A percentile compares a stretch with the other conserved stretches of the same genome.
Conservation (phyloP, 2,329 filamentous ascomycete species). For the Mycogone perniciosa region DNA sequence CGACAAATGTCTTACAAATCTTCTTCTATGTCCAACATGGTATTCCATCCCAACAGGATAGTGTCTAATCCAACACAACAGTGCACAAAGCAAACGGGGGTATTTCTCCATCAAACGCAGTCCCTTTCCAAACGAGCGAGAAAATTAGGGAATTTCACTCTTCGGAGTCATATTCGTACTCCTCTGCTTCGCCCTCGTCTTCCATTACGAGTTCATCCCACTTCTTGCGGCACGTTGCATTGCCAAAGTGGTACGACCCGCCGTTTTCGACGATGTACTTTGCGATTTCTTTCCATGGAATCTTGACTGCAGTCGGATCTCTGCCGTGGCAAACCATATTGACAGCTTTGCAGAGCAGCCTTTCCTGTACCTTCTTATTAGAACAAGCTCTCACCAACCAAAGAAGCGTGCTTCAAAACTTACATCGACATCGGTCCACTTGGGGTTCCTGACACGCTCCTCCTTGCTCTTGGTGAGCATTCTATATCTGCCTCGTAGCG, state of each 20-base stretch:
- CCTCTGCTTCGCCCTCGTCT: not conserved
- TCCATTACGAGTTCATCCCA: constrained; percentile 38
- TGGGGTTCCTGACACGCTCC: constrained; percentile 57
- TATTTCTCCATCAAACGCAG: not conserved
- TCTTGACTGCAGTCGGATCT: constrained; percentile 29
- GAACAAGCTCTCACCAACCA: not conserved
- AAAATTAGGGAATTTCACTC: not conserved
- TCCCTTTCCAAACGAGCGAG: not conserved
- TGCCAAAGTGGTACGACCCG: constrained; percentile 53
- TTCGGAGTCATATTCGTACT: not conserved
- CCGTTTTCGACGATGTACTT: constrained; percentile 46
- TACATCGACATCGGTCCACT: constrained; percentile 59
- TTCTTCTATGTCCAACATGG: not conserved
- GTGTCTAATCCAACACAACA: not conserved
- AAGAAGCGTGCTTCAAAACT: constrained; percentile 29
- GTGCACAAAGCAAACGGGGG: not conserved
- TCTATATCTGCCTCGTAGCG: constrained; percentile 61
- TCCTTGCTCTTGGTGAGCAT: constrained; percentile 58
- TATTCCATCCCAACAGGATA: not conserved
- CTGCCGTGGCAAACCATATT: constrained; percentile 27
- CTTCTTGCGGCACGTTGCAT: constrained; percentile 52
- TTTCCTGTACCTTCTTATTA: constrained; percentile 29
- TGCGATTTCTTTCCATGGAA: constrained; percentile 53
- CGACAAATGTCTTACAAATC: not conserved
- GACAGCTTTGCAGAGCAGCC: constrained; percentile 40